Evolutionary conservation across 2,329 filamentous ascomycete species (phyloP), one percentile per base, ranked within the genome.

Genomic region (Aspergillus alliaceus): DNA sequence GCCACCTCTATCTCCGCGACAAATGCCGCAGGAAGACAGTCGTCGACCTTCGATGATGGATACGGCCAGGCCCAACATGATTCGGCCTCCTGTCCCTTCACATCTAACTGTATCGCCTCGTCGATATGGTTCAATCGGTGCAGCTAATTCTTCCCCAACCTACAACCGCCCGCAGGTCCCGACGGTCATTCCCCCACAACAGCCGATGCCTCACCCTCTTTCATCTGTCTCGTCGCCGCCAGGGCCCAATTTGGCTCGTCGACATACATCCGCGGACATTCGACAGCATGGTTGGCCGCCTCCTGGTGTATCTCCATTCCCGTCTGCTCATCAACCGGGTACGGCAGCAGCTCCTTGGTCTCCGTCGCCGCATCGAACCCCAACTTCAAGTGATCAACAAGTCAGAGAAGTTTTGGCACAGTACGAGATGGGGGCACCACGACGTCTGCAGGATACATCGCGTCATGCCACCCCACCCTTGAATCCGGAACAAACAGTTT

Each of bases 251-350:
- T 81, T 96, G 47, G 85, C 87, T 44, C 87, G 93, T 61, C 86
- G 93, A 59, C 95, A 99, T 75, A 99, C 95, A 1, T 93, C 93
- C 37, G 95, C 95, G 57, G 95, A 99, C 72, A 98, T 99, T 65
- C 88, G 95, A 53, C 89, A 93, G 66, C 89, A 92, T 70, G 91
- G 89, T 35, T 93, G 90, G 86, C 88, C 81, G 81, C 70, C 73
- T 39, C 65, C 71, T 49, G 69, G 80, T 40, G 81, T 84, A 25
- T 89, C 88, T 5, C 90, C 88, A 11, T 90, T 86, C 69, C 81
- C 84, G 7, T 87, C 88, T 3, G 86, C 86, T 11, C 81, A 85
- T 68, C 79, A 82, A 7, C 86, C 87, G 5, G 87, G 86, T 18
- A 81, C 86, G 60, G 82, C 81, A 53, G 83, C 82, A 15, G 75